Evolutionary conservation across 176 grass and related monocot species (phyloP).

Genomic region (Thalia dealbata): DNA sequence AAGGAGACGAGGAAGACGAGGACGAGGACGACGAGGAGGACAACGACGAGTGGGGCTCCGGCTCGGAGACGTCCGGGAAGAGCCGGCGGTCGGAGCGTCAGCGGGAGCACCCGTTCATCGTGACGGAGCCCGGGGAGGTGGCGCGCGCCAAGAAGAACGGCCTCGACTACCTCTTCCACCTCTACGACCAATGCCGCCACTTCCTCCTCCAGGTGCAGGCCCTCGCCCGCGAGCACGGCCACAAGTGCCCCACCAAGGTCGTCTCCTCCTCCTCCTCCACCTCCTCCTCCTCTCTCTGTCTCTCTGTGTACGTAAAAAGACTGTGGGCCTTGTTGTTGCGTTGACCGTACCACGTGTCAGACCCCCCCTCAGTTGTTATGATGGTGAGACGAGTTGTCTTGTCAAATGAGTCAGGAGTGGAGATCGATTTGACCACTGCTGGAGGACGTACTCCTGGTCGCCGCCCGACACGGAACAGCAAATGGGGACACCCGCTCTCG

Average conservation of each 20-base stretch:
- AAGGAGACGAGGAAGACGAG: constrained; percentile 20
- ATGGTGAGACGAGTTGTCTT: constrained; percentile 4
- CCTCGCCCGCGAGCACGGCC: constrained; percentile 60
- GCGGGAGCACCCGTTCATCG: constrained; percentile 94
- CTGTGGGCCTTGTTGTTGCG: neutral
- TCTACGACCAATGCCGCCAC: constrained; percentile 95
- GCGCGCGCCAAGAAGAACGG: constrained; percentile 98
- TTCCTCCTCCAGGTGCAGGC: constrained; percentile 95
- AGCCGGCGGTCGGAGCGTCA: constrained; percentile 39
- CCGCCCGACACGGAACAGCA: neutral
- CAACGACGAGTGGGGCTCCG: constrained; percentile 1
- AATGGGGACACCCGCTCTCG: neutral
- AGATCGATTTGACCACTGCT: constrained; percentile 8
- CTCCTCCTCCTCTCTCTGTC: neutral
- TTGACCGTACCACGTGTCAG: constrained; percentile 10
- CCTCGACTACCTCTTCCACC: constrained; percentile 92
- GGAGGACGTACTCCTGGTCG: neutral
- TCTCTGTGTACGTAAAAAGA: neutral
- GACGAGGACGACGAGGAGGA: constrained; percentile 33
- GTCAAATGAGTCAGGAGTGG: neutral
- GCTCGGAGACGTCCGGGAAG: constrained; percentile 49
- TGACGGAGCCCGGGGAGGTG: constrained; percentile 95
- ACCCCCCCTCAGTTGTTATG: neutral
- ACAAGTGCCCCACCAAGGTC: constrained; percentile 98
- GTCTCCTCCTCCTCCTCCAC: no score